These are phyloP conservation scores for Trifolium fragiferum DNA, from an alignment of 306 rosid species.

Conservation along the genomic window DNA sequence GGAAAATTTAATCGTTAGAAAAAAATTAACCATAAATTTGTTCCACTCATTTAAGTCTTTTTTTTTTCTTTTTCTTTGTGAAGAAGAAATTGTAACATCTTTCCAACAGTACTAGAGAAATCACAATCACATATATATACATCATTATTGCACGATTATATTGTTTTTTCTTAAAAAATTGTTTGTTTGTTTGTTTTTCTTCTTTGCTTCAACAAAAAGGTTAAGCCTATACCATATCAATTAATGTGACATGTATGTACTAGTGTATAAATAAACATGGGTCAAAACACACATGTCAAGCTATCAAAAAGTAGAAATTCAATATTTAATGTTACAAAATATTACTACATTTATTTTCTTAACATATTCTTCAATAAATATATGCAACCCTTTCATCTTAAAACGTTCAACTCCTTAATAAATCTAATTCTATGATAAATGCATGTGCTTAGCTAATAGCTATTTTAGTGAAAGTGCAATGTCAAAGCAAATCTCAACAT, in stretches of 20 bases:
- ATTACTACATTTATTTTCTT: no score
- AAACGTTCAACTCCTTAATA: background rate
- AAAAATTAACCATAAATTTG: conserved; percentile 13
- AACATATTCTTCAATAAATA: no score
- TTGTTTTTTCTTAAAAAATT: no score
- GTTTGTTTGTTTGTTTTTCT: background rate
- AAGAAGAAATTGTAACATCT: conserved; percentile 7
- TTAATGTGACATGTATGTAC: no score
- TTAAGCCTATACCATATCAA: background rate
- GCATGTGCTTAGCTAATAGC: background rate
- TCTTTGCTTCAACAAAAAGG: background rate
- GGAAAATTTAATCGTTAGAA: conserved; percentile 6
- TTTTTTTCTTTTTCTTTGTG: background rate
- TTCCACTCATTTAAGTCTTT: background rate
- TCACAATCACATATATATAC: conserved; percentile 21
- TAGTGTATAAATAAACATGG: no score
- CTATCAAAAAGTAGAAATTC: no score
- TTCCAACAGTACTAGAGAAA: conserved; percentile 12
- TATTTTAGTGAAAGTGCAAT: background rate
- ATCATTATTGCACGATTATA: conserved; percentile 29
- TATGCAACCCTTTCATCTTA: background rate
- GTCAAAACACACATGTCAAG: no score
- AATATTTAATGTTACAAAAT: no score
- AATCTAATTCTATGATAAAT: background rate
- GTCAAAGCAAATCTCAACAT: background rate